Base-by-base conservation (phyloP, 108 stramenopile genomes). In the Epithemia pelagica region DNA sequence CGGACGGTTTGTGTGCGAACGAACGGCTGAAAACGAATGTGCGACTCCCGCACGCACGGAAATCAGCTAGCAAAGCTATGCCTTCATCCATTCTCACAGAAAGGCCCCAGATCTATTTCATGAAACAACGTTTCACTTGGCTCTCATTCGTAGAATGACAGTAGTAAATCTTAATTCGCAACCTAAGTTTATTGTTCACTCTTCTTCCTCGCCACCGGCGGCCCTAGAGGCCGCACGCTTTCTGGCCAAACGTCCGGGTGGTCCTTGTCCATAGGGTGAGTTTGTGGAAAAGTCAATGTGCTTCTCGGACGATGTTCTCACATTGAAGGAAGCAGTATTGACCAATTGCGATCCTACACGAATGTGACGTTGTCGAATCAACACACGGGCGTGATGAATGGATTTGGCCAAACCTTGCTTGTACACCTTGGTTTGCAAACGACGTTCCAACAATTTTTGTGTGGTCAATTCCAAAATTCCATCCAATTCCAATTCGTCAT, bases 301-400 rank as follows among this genome's bases (percentile, higher is more conserved):
- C 81, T 97, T 97, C 82, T 98, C 98, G 51, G 89, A 90, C 76
- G 95, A 79, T 26, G 92, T 93, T 60, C 98, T 88, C 27, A 99
- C 97, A 74, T 97, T 92, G 94, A 99, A 98, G 65, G 91, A 92
- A 28, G 98, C 96, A 19, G 97, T 95, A 78, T 96, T 97, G 31
- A 99, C 98, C 28, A 99, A 81, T 75, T 97, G 97, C 67, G 84
- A 89, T 73, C 97, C 97, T 60, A 98, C 98, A 59, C 96, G 89
- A 72, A 99, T 99, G 94, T 99, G 98, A 64, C 98, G 93, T 80
- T 99, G 98, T 54, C 92, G 87, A 89, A 99, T 99, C 65, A 98
- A 85, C 59, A 98, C 97, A 76, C 98, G 97, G 62, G 98, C 98
- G 74, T 99, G 96, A 89, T 99, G 98, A 70, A 99, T 96, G 66